Percentiles rank a stretch among this genome's conserved stretches.
phyloP scores from a whole-genome alignment of 306 rosid species.

The Casuarina cunninghamiana region DNA sequence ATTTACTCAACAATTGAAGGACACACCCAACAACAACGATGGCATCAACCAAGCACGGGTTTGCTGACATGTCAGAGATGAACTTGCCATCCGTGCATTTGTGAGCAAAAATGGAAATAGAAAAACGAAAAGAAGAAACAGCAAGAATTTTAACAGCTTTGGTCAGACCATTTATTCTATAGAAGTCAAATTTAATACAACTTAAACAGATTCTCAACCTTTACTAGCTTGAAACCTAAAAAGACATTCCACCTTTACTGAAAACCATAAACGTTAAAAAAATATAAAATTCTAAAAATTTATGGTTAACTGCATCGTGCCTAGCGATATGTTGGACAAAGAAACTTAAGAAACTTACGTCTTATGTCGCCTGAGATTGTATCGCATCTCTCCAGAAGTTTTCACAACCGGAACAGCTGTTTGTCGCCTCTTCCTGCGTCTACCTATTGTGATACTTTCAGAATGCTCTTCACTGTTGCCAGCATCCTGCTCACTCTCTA shows the following conservation, averaged over 20 bases:
- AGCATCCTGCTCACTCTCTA: constrained; percentile 57
- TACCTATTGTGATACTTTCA: constrained; percentile 63
- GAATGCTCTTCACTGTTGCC: constrained; percentile 74
- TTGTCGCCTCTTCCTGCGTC: constrained; percentile 67
- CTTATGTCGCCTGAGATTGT: constrained; percentile 79
- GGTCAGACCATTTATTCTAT: constrained; percentile 9
- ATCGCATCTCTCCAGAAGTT: constrained; percentile 62
- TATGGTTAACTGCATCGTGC: constrained; percentile 14
- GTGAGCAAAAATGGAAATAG: background rate
- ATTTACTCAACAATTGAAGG: background rate
- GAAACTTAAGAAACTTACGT: constrained; percentile 60
- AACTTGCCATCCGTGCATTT: background rate
- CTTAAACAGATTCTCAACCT: constrained; percentile 14
- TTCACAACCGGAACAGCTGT: constrained; percentile 42
- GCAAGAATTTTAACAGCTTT: background rate
- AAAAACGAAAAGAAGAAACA: background rate
- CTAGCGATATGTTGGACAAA: constrained; percentile 21
- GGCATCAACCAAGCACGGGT: background rate
- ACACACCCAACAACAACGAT: background rate
- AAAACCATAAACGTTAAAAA: constrained; percentile 14
- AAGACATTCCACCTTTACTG: background rate
- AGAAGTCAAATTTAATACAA: constrained; percentile 3
- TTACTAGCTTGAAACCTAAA: constrained; percentile 7
- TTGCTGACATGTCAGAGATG: background rate
- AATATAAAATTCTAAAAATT: background rate